Conservation (phyloP, 176 grass and related monocot species). For the Zea mays region DNA sequence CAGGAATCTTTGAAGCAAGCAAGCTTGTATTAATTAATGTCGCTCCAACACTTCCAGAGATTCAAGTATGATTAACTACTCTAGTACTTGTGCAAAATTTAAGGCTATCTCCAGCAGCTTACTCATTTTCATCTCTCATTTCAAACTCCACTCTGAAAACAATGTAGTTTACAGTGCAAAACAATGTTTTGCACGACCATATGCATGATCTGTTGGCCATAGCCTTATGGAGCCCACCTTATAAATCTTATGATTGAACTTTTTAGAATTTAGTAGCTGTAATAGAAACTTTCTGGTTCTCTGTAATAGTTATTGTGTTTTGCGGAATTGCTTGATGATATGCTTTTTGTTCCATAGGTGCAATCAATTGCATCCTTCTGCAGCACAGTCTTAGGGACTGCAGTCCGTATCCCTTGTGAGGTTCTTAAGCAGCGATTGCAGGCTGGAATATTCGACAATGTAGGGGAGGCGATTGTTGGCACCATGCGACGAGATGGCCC, state of each 20-base stretch:
- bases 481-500: conserved; percentile 72
- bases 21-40: conserved; percentile 82
- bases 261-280: background rate
- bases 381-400: conserved; percentile 91
- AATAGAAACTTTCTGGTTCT: background rate
- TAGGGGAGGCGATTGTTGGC: conserved; percentile 93
- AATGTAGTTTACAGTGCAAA: no score
- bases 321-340: conserved; percentile 11
- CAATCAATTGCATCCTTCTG: conserved; percentile 95
- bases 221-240: background rate
- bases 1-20: conserved; percentile 97
- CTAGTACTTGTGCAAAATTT: conserved; percentile 6
- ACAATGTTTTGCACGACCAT: no score
- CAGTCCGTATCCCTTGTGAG: conserved; percentile 88
- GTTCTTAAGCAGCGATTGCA: conserved; percentile 93
- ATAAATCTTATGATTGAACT: background rate
- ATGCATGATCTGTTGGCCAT: no score
- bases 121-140: no score
- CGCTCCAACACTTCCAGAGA: conserved; percentile 80
- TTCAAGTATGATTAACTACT: conserved; percentile 61
- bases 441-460: conserved; percentile 88
- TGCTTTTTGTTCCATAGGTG: conserved; percentile 47
- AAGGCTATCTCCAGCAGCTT: background rate
- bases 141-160: no score
- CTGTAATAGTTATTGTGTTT: background rate